A percentile compares a stretch with the other conserved stretches of the same genome.
phyloP scores from a whole-genome alignment of 805 yeast genomes.

The Cyberlindnera americana region DNA sequence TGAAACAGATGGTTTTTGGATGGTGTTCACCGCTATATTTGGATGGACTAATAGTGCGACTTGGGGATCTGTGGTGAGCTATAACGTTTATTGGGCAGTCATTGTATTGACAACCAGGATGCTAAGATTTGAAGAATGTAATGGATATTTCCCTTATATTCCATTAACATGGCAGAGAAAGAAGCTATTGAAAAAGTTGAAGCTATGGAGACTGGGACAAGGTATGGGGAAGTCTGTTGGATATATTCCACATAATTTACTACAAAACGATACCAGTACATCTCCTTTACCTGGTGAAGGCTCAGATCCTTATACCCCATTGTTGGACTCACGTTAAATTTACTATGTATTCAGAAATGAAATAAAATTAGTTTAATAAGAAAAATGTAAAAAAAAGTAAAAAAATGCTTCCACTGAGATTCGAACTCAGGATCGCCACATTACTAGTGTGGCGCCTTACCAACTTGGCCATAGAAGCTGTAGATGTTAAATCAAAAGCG shows the following conservation, averaged over 20 bases:
- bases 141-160: constrained; percentile 56
- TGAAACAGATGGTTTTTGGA: constrained; percentile 88
- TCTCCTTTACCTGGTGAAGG: neutral
- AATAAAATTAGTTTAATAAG: no score
- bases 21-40: constrained; percentile 80
- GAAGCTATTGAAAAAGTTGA: constrained; percentile 40
- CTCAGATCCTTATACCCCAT: constrained; percentile 2
- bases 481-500: no score
- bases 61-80: constrained; percentile 76
- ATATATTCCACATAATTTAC: constrained; percentile 13
- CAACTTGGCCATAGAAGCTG: constrained; percentile 60
- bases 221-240: constrained; percentile 5
- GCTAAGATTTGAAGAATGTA: constrained; percentile 49
- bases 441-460: constrained; percentile 85
- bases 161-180: constrained; percentile 62
- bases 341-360: no score
- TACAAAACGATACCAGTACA: constrained; percentile 1
- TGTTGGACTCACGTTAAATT: no score
- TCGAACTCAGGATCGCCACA: constrained; percentile 80
- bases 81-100: constrained; percentile 65
- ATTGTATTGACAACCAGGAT: constrained; percentile 41
- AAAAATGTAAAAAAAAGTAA: neutral
- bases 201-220: constrained; percentile 16
- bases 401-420: constrained; percentile 49
- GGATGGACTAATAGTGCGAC: constrained; percentile 97